Evolutionary conservation across 257 asterid genomes (phyloP), one percentile per base, ranked within the genome.

Genomic region (Oldenlandia corymbosa): DNA sequence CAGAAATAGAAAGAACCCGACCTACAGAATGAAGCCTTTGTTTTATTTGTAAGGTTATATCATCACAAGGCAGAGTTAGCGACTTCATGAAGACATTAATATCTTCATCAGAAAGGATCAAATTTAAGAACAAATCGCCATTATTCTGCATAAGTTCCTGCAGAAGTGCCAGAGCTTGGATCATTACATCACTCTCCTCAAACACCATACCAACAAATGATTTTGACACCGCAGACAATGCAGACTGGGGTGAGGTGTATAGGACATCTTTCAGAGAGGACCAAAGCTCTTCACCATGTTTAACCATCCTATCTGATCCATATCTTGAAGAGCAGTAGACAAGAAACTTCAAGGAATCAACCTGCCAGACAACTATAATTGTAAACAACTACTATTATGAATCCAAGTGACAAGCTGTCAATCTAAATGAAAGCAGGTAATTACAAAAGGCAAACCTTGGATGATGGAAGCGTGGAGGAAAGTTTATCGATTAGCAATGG

Each of bases 401-500:
- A n/a, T 52, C 10, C 17, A 64, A 64, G 26, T 27, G 54, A 64
- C 21, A 36, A 52, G 53, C 20, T 28, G 34, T 12, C 67, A 45
- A 54, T 46, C 46, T 49, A 31, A 54, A 66, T 28, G n/a, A 49
- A 70, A 54, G 74, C 37, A 34, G 62, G 58, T 39, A 31, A 69
- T 48, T 45, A 26, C 45, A 37, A 12, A 68, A 67, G 73, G 76
- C 82, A 51, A 67, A 91, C 99, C 99, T 93, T 90, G 64, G 99
- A 77, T 55, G 85, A 85, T 21, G 85, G 90, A 71, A 93, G 80
- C 65, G 94, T 81, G 58, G 99, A 90, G 58, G 99, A 81, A 47
- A 93, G 78, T 71, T 93, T 93, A 52, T 87, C 97, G 47, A 87
- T 85, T 68, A 93, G 95, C 84, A 93, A 75, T 0, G 97, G 96